Evolutionary conservation across 192 early-diverging fungal species (phyloP), one percentile per base, ranked within the genome.

Genomic region (Gorgonomyces haynaldii): DNA sequence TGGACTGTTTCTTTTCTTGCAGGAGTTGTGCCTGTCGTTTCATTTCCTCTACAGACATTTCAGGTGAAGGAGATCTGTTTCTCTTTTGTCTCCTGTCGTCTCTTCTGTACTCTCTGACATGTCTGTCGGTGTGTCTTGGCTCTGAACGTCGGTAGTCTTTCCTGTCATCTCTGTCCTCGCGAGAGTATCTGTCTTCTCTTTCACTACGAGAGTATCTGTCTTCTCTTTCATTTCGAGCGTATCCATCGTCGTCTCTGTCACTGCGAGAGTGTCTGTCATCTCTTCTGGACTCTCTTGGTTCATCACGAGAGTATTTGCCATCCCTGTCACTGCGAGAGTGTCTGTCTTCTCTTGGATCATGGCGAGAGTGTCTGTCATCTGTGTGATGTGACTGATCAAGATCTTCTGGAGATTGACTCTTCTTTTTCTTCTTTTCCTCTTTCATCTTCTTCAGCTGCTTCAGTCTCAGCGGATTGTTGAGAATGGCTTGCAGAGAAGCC

Each of bases 401-500:
- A 36, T 56, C 37, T 27, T 34, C 16, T 19, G 29, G 19, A 8
- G 9, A 28, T 24, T 55, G 31, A 32, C 52, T 57, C 16, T 36
- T 29, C 61, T 50, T 51, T 22, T 17, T 65, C 26, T 32, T 30
- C 36, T 41, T 32, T 16, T 55, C 57, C 47, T 60, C 52, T 49
- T 70, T 56, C 22, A 9, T 58, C 52, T 59, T 65, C 57, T 64
- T 69, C 13, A 76, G 54, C 23, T 68, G 57, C 42, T 79, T 87
- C 48, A 83, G 54, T 31, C 68, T 56, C 22, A 81, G 45, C 9
- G 85, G 84, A 46, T 88, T 88, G 36, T 72, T 76, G 42, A 86
- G 62, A 50, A 86, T 71, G 2, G 74, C 58, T 47, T 90, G 77
- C 38, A 94, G 62, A 15, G 80, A 74, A 5, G 67, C 79, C 47